These are phyloP conservation scores for Raffaelea albimanens DNA, from an alignment of 2,329 filamentous ascomycete genomes.

Conservation along the genomic window DNA sequence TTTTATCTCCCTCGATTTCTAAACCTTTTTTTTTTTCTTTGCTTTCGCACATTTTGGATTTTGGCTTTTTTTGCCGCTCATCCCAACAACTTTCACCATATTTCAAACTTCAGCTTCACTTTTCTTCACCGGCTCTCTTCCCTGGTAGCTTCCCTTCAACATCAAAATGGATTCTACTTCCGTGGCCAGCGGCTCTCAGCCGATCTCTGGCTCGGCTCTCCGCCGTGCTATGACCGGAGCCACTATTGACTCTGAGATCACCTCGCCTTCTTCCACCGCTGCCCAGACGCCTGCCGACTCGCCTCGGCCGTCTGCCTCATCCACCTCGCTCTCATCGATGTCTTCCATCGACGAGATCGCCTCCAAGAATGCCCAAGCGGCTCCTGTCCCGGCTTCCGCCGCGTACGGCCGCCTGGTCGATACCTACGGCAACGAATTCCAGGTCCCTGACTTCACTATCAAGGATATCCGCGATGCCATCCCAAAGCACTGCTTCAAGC, in stretches of 20 bases:
- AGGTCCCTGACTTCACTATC: slow-evolving; percentile 91
- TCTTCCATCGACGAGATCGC: slow-evolving; percentile 53
- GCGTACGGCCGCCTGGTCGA: slow-evolving; percentile 64
- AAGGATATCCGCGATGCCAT: slow-evolving; percentile 96
- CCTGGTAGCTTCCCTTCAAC: too few species aligned
- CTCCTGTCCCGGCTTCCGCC: slow-evolving; percentile 18
- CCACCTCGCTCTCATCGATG: slow-evolving; percentile 87
- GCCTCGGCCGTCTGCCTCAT: slow-evolving; percentile 59
- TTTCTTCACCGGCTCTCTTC: too few species aligned
- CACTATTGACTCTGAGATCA: slow-evolving; percentile 32
- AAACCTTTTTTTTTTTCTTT: too few species aligned
- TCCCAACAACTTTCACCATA: too few species aligned
- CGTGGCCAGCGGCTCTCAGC: neutral
- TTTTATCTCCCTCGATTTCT: too few species aligned
- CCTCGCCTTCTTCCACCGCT: slow-evolving; percentile 41
- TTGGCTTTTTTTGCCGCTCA: too few species aligned
- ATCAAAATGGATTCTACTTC: neutral
- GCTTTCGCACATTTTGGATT: too few species aligned
- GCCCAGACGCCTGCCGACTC: slow-evolving; percentile 50
- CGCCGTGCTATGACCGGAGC: slow-evolving; percentile 36
- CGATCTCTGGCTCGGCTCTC: slow-evolving; percentile 24
- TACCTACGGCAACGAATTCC: slow-evolving; percentile 90
- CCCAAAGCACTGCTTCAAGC: slow-evolving; percentile 92
- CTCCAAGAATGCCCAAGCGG: slow-evolving; percentile 42
- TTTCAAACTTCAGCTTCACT: too few species aligned